Conservation (phyloP, 768 basidiomycete species). For the Leccinum uliginosum region DNA sequence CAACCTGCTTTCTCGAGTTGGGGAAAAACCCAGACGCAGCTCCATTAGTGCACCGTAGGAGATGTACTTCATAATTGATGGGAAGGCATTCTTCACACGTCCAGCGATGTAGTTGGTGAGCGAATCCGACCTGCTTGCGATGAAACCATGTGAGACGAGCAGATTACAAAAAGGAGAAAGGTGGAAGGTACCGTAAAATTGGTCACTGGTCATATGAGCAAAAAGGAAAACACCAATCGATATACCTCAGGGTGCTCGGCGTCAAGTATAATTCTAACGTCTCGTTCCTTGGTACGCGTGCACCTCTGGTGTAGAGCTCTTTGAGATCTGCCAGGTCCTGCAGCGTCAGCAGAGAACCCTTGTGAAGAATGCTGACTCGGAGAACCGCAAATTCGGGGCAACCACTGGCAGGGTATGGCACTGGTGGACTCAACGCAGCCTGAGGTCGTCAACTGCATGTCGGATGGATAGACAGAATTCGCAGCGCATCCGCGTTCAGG, state of each 20-base stretch:
- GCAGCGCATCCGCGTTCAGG: conserved; percentile 55
- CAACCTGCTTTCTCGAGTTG: too few species aligned
- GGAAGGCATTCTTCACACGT: conserved; percentile 48
- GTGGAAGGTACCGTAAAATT: conserved; percentile 66
- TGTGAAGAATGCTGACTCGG: conserved; percentile 48
- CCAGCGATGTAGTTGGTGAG: conserved; percentile 67
- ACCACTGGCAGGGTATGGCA: conserved; percentile 79
- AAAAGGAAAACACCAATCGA: not conserved
- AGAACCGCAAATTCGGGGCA: conserved; percentile 57
- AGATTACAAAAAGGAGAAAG: not conserved
- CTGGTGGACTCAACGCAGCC: conserved; percentile 24
- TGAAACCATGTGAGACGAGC: not conserved
- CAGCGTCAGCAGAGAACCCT: conserved; percentile 35
- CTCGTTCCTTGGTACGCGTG: conserved; percentile 50
- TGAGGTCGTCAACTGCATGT: conserved; percentile 40
- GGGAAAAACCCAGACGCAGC: conserved; percentile 30
- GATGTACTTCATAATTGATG: conserved; percentile 80
- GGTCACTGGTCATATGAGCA: conserved; percentile 38
- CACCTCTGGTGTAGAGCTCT: conserved; percentile 65
- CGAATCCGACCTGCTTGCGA: conserved; percentile 78
- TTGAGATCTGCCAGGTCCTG: conserved; percentile 59
- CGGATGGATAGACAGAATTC: conserved; percentile 59
- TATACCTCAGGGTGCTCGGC: conserved; percentile 78
- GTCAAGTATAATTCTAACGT: conserved; percentile 74
- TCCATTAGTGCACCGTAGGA: conserved; percentile 73